Evolutionary conservation across 2,329 filamentous ascomycete genomes (phyloP).

Genomic region (Nectriaceae sp.): DNA sequence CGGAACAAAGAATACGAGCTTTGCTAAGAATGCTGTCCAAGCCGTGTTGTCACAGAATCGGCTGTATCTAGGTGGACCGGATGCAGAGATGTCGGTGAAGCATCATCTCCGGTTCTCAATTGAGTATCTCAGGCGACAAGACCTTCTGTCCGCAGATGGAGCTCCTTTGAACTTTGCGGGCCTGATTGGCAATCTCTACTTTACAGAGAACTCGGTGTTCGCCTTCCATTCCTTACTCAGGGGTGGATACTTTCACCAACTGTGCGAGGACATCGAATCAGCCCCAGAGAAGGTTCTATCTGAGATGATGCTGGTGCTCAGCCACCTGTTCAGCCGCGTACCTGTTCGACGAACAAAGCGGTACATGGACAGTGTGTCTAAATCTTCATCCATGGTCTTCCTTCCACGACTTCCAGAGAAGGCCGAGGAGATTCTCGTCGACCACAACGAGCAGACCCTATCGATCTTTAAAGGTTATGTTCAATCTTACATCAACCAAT

Average conservation of each 20-base stretch:
- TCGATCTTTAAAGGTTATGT: slow-evolving; percentile 70
- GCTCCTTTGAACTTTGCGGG: slow-evolving; percentile 72
- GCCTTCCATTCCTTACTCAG: slow-evolving; percentile 75
- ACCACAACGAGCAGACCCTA: slow-evolving; percentile 67
- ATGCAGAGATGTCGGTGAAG: slow-evolving; percentile 67
- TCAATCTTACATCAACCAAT: slow-evolving; percentile 66
- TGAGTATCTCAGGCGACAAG: slow-evolving; percentile 72
- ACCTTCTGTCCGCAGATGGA: slow-evolving; percentile 62
- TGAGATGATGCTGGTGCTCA: slow-evolving; percentile 68
- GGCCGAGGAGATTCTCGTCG: slow-evolving; percentile 56
- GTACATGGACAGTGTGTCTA: slow-evolving; percentile 50
- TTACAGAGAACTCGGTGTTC: slow-evolving; percentile 73
- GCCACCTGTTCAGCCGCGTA: slow-evolving; percentile 69
- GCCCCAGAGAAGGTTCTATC: slow-evolving; percentile 52
- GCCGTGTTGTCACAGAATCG: slow-evolving; percentile 70
- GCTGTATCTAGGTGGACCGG: slow-evolving; percentile 69
- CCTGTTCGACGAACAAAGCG: slow-evolving; percentile 49
- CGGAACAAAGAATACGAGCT: slow-evolving; percentile 63
- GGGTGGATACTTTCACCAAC: slow-evolving; percentile 64
- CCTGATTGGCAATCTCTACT: slow-evolving; percentile 72
- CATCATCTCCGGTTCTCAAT: slow-evolving; percentile 82
- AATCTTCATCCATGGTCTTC: slow-evolving; percentile 64
- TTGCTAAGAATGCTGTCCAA: slow-evolving; percentile 62
- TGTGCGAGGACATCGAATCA: slow-evolving; percentile 60
- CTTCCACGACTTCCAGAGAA: slow-evolving; percentile 62